phyloP scores from a whole-genome alignment of 2,329 filamentous ascomycete genomes.

The Fusarium pseudocircinatum region DNA sequence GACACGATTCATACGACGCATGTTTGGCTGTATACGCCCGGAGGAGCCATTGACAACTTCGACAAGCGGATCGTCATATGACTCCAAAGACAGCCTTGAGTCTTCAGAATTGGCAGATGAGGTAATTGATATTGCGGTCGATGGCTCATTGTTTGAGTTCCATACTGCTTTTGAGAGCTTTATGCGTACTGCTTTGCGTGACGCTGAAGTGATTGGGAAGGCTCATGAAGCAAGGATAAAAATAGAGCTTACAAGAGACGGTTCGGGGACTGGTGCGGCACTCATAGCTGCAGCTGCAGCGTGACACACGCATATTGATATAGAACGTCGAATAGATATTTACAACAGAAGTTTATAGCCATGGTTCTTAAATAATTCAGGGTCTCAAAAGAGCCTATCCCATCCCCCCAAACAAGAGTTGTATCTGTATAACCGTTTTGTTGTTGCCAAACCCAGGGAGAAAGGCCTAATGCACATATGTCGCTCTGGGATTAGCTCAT shows the following conservation, averaged over 20 bases:
- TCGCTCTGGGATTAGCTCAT: too few species aligned
- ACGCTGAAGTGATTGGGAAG: background rate
- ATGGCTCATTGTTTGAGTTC: conserved; percentile 7
- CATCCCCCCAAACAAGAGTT: too few species aligned
- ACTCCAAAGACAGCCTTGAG: background rate
- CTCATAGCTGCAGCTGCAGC: conserved; percentile 4
- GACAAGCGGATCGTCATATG: background rate
- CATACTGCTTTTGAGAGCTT: background rate
- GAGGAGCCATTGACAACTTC: rapidly evolving
- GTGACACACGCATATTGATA: background rate
- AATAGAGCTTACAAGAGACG: conserved; percentile 15
- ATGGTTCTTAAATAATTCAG: too few species aligned
- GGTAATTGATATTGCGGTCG: background rate
- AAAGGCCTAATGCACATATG: too few species aligned
- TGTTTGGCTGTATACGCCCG: background rate
- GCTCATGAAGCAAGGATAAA: background rate
- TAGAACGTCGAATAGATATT: background rate
- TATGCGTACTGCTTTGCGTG: background rate
- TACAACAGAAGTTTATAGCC: rapidly evolving
- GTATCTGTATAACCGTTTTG: background rate
- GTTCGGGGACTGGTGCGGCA: conserved; percentile 8
- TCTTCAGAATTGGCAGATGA: background rate
- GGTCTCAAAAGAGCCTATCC: too few species aligned
- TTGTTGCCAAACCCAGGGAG: rapidly evolving
- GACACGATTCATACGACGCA: rapidly evolving